Evolutionary conservation across 345 rosid species (phyloP).

Genomic region (Eucalyptus regnans): DNA sequence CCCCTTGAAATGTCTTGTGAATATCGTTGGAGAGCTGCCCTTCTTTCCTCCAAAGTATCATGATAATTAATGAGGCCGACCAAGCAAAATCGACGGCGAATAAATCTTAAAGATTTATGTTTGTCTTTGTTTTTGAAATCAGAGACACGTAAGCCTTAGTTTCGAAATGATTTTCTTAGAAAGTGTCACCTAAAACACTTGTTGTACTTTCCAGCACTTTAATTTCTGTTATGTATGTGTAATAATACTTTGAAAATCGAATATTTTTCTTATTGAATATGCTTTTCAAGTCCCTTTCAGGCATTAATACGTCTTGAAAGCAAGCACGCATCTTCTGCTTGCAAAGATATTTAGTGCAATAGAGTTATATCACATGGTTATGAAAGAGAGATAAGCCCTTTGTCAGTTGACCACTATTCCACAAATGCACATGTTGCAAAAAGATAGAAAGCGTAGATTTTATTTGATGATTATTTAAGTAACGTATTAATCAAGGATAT

Average conservation of each 20-base stretch:
- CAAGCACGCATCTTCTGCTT: neutral
- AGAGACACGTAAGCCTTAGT: neutral
- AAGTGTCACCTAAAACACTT: neutral
- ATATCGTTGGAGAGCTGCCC: neutral
- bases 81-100: neutral
- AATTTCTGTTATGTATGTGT: neutral
- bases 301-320: neutral
- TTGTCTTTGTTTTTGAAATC: neutral
- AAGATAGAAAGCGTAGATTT: neutral
- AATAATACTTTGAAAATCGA: neutral
- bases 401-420: neutral
- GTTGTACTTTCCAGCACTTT: neutral
- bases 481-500: neutral
- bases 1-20: neutral
- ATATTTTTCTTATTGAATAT: neutral
- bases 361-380: neutral
- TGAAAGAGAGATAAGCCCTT: accelerated
- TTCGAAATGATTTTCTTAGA: neutral
- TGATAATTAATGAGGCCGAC: neutral
- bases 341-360: neutral
- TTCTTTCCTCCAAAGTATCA: neutral
- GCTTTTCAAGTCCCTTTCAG: neutral
- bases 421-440: neutral
- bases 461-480: neutral
- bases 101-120: neutral